Conservation (phyloP, 2,329 filamentous ascomycete genomes). For the Pseudogymnoascus sp. region DNA sequence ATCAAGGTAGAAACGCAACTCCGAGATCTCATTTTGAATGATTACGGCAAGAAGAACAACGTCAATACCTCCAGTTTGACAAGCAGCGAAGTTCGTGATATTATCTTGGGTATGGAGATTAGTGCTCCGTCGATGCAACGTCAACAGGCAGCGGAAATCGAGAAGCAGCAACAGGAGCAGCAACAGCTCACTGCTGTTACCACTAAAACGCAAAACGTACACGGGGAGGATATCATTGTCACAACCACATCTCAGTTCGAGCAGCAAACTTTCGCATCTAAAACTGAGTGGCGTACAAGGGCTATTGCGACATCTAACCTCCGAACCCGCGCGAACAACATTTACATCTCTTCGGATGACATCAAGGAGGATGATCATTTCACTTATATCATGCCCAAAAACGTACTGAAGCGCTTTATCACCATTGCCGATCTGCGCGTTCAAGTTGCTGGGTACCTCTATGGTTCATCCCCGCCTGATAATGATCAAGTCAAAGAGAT, state of each 20-base stretch:
- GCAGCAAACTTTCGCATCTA: constrained; percentile 94
- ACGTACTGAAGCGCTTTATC: constrained; percentile 96
- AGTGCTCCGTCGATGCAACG: constrained; percentile 96
- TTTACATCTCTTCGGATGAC: constrained; percentile 95
- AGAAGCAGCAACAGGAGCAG: constrained; percentile 97
- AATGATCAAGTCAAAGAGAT: constrained; percentile 97
- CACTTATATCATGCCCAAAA: constrained; percentile 99
- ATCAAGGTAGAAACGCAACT: constrained; percentile 98
- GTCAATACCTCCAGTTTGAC: constrained; percentile 97
- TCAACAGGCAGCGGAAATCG: constrained; percentile 96
- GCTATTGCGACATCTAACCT: constrained; percentile 96
- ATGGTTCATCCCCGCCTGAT: constrained; percentile 84
- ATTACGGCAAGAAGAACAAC: constrained; percentile 99
- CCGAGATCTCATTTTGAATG: constrained; percentile 90
- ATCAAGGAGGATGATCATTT: constrained; percentile 70
- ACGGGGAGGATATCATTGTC: constrained; percentile 95
- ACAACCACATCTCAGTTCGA: constrained; percentile 98
- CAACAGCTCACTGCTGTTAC: constrained; percentile 94
- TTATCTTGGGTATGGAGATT: constrained; percentile 99
- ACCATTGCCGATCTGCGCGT: constrained; percentile 93
- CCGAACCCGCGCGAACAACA: constrained; percentile 90
- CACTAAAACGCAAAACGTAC: constrained; percentile 95
- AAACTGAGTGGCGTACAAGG: constrained; percentile 96
- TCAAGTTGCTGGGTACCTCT: constrained; percentile 92
- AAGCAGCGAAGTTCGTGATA: constrained; percentile 93